Conservation (phyloP, 192 early-diverging fungal species). For the Funneliformis mosseae region DNA sequence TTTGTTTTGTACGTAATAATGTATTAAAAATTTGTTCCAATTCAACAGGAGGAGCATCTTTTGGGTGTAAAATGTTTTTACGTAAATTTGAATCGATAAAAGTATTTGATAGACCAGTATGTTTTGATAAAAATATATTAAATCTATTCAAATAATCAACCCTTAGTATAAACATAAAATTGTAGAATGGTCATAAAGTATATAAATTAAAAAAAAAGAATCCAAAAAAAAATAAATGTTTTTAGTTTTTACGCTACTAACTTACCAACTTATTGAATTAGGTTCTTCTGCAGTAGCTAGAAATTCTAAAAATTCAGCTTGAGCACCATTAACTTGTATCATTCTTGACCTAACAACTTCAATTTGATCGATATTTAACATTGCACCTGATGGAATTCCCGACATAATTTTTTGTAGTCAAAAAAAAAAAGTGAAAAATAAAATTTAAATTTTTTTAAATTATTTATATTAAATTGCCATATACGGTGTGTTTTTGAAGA, state of each 20-base stretch:
- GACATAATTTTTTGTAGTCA: too few species aligned
- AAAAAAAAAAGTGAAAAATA: too few species aligned
- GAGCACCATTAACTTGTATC: slow-evolving; percentile 1
- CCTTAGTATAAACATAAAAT: not conserved
- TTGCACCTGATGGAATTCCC: not conserved
- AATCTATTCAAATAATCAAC: slow-evolving; percentile 8
- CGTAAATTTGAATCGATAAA: slow-evolving; percentile 20
- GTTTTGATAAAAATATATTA: slow-evolving; percentile 26
- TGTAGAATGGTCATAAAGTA: not conserved
- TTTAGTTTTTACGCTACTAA: too few species aligned
- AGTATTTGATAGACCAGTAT: slow-evolving; percentile 22
- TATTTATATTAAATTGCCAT: too few species aligned
- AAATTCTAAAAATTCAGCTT: not conserved
- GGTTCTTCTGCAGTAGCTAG: not conserved
- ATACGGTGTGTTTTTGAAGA: too few species aligned
- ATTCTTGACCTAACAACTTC: slow-evolving; percentile 28
- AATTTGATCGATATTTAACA: not conserved
- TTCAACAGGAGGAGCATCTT: slow-evolving; percentile 18
- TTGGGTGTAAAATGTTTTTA: slow-evolving; percentile 15
- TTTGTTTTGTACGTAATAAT: slow-evolving; percentile 27
- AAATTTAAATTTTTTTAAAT: too few species aligned
- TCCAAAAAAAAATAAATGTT: not conserved
- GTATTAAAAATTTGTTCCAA: slow-evolving; percentile 2
- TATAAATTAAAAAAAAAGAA: not conserved
- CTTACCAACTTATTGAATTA: not conserved